A percentile compares a stretch with the other conserved stretches of the same genome.
Evolutionary conservation across 495 filamentous ascomycete genomes (phyloP).

Genomic region (Penicillium longicatenatum): DNA sequence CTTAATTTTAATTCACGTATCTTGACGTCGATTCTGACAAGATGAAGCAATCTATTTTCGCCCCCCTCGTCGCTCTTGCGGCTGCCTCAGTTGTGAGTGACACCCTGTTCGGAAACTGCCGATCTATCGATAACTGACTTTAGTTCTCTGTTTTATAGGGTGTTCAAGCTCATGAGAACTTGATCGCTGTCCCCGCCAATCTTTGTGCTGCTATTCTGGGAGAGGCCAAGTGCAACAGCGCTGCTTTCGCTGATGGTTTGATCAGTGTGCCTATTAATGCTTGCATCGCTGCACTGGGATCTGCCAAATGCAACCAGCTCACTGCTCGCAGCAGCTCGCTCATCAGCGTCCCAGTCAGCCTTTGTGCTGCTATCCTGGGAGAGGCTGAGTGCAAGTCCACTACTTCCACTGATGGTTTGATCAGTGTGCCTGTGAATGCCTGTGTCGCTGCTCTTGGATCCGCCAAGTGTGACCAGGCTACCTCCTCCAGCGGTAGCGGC

Average conservation of each 20-base stretch:
- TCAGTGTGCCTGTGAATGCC: constrained; percentile 31
- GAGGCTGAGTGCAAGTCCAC: constrained; percentile 29
- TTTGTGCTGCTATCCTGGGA: constrained; percentile 31
- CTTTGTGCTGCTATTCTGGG: constrained; percentile 32
- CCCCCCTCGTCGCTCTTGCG: constrained; percentile 30
- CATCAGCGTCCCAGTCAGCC: constrained; percentile 32
- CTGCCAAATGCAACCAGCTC: constrained; percentile 34
- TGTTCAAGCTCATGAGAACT: constrained; percentile 20
- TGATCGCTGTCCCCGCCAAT: constrained; percentile 31
- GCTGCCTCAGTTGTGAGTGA: constrained; percentile 23
- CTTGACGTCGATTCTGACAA: constrained; percentile 21
- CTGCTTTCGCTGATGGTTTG: constrained; percentile 18
- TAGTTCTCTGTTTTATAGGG: constrained; percentile 12
- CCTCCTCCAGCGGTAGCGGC: constrained; percentile 13
- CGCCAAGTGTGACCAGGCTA: constrained; percentile 33
- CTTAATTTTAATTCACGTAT: constrained; percentile 16
- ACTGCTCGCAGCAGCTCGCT: constrained; percentile 22
- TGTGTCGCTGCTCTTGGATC: constrained; percentile 31
- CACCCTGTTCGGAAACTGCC: not conserved
- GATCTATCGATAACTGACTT: constrained; percentile 1
- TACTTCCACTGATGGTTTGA: constrained; percentile 20
- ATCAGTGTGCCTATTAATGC: constrained; percentile 33
- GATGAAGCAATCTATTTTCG: constrained; percentile 35
- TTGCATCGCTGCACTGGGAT: constrained; percentile 29
- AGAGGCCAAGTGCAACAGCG: constrained; percentile 28